Evolutionary conservation across 345 rosid species (phyloP), one percentile per base, ranked within the genome.

Genomic region (Dovyalis caffra): DNA sequence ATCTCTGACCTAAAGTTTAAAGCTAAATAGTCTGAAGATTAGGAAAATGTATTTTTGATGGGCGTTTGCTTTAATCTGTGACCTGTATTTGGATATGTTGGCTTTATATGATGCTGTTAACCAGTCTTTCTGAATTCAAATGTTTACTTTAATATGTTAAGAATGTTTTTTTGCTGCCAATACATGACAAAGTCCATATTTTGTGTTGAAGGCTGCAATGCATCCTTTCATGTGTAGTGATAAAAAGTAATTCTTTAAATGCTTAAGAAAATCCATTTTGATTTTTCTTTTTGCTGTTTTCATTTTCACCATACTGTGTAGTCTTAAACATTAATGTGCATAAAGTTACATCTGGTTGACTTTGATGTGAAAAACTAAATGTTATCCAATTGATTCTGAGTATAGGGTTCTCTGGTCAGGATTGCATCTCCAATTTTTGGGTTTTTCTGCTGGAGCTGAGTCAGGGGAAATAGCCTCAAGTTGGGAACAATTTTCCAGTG

Each of bases 381-480:
- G 10, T 26, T 23, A 23, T 56, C 25, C 11, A 20, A 43, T 14
- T 15, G 7, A 34, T 61, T 72, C 63, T 58, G 61, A 40, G 43
- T 68, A 8, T 32, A 67, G 69, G 74, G 16, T 20, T n/a, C n/a
- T 69, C 61, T 28, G 33, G 33, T 10, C 58, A 45, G 56, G 28
- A 53, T 34, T 56, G 37, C n/a, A 28, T 38, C 40, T 65, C 32
- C 43, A 51, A 34, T 51, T 68, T 32, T 51, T 47, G 33, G 53
- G 9, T 70, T 34, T 34, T n/a, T 34, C 66, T 29, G 58, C 57
- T 63, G 43, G 61, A 78, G 51, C 38, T 2, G 18, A 33, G 69
- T 63, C 49, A 67, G 75, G 37, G 37, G 72, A 32, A 58, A 43
- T 57, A 57, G 64, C 33, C 32, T 56, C 64, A 62, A 71, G 40